Evolutionary conservation across 2,329 filamentous ascomycete species (phyloP).

Genomic region (Fusarium sp.): DNA sequence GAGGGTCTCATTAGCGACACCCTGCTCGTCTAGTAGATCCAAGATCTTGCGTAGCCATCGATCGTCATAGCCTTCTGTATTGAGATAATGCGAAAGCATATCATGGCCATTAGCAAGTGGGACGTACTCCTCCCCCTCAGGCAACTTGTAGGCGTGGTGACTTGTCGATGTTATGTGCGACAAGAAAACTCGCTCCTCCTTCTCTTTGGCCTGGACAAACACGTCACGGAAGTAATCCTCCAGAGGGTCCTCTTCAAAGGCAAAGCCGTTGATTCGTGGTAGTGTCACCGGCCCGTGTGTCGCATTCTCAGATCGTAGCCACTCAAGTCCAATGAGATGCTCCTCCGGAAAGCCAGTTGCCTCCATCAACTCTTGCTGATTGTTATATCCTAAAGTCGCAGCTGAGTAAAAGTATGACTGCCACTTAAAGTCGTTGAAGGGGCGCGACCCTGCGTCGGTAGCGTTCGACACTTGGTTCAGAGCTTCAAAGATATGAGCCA

Average conservation of each 20-base stretch:
- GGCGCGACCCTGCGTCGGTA: neutral
- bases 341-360: conserved; percentile 42
- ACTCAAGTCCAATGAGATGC: conserved; percentile 44
- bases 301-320: conserved; percentile 42
- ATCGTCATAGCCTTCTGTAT: conserved; percentile 47
- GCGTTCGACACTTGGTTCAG: conserved; percentile 41
- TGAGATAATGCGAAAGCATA: conserved; percentile 47
- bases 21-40: conserved; percentile 45
- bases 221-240: conserved; percentile 48
- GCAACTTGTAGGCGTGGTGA: conserved; percentile 47
- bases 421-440: conserved; percentile 42
- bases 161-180: conserved; percentile 34
- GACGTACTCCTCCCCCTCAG: conserved; percentile 41
- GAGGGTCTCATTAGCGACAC: conserved; percentile 47
- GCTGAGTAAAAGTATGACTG: conserved; percentile 47
- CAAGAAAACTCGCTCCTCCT: conserved; percentile 40
- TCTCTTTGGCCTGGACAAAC: conserved; percentile 44
- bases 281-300: conserved; percentile 45
- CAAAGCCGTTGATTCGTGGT: conserved; percentile 50
- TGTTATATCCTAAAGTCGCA: conserved; percentile 46
- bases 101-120: conserved; percentile 40
- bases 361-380: conserved; percentile 45
- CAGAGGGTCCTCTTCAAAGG: conserved; percentile 45
- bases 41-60: conserved; percentile 45
- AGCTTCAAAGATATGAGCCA: conserved; percentile 52